Base-by-base conservation (phyloP, 2,329 filamentous ascomycete genomes). In the Thielaviopsis musarum region DNA sequence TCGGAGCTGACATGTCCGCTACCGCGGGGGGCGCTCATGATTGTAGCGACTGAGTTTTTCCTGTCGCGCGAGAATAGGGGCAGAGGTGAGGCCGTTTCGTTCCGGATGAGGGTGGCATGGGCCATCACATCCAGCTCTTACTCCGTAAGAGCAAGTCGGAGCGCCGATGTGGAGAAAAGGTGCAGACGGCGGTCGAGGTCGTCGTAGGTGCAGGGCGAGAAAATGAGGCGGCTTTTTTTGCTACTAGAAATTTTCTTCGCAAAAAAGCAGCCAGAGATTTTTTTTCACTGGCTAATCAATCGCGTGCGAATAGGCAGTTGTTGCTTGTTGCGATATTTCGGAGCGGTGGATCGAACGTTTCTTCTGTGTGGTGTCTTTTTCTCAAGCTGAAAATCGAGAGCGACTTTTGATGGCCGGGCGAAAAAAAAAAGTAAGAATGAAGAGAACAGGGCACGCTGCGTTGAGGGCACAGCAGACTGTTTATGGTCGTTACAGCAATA, bases 81-180 rank as follows among this genome's bases (percentile, higher is more conserved):
- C 68, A 75, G 72, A 67, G 79, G 77, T 2, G 30, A 34, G 65
- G 77, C 73, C 67, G 78, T 81, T 66, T 79, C 79, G 66, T 75
- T 80, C 77, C 79, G 75, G 66, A 80, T 69, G 65, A 81, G 71
- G 66, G 79, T 75, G 72, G 78, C 77, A 75, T 81, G 75, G 70
- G 79, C 78, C 79, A 81, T 81, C 56, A 62, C 60, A 64, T 65
- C 61, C 63, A 62, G 57, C 21, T 60, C 60, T 59, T 56, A 55
- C 56, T 62, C 60, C 22, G 49, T 45, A 45, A 49, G 57, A 62
- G 54, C 57, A 59, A 59, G 60, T 34, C 30, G 30, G 30, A 34
- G 30, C 30, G 21, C 21, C 48, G 48, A 19, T 7, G 48, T 22
- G 15, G 15, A 51, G 48, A 51, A 51, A 3, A 51, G 48, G 7